Conservation (phyloP, 371 early-diverging fungal species). For the Lichtheimia ornata region DNA sequence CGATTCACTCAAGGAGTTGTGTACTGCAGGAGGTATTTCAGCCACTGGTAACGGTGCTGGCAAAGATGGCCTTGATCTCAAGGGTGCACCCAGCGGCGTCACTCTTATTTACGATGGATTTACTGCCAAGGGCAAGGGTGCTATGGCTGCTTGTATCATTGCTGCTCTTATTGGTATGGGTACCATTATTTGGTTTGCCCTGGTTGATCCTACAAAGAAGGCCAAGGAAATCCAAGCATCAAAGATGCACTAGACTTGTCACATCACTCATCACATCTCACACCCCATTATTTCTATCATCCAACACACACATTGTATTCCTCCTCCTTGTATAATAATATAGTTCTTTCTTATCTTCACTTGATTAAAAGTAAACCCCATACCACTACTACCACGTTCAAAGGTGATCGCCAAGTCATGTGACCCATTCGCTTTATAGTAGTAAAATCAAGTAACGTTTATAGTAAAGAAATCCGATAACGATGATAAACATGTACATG, state of each 20-base stretch:
- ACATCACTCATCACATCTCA: neutral
- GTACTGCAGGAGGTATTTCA: conserved; percentile 55
- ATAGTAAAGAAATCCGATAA: too few species aligned
- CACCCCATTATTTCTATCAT: neutral
- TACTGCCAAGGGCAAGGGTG: conserved; percentile 67
- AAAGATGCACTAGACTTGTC: neutral
- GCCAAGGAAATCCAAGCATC: conserved; percentile 13
- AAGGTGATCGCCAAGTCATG: too few species aligned
- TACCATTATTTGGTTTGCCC: conserved; percentile 46
- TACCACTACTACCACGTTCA: too few species aligned
- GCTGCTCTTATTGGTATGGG: conserved; percentile 63
- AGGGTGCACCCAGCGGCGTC: conserved; percentile 57
- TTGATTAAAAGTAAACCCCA: too few species aligned
- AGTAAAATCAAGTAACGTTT: too few species aligned
- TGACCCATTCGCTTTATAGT: too few species aligned
- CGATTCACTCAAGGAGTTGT: conserved; percentile 45
- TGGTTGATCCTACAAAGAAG: conserved; percentile 30
- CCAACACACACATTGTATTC: too few species aligned
- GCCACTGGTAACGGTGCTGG: conserved; percentile 72
- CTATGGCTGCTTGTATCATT: conserved; percentile 68
- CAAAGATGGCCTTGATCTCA: conserved; percentile 57
- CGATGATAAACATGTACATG: too few species aligned
- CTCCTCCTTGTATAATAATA: too few species aligned
- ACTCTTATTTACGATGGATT: conserved; percentile 53
- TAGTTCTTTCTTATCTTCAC: too few species aligned